These are phyloP conservation scores for Aspergillus persii DNA, from an alignment of 2,329 filamentous ascomycete genomes.

Conservation along the genomic window DNA sequence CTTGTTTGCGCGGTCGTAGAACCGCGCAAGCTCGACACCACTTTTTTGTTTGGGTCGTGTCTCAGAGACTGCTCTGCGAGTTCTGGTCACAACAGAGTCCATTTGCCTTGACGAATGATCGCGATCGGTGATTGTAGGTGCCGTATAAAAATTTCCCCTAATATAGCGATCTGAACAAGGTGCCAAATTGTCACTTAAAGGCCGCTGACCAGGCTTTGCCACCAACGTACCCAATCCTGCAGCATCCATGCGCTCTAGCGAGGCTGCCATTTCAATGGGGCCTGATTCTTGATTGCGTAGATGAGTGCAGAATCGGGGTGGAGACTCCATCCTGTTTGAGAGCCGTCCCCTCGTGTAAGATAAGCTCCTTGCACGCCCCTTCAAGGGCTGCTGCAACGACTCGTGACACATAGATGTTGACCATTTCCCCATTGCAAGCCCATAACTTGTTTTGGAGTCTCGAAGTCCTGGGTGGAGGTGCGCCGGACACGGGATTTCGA, in stretches of 20 bases:
- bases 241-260: neutral
- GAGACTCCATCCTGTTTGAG: neutral
- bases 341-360: constrained; percentile 7
- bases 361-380: constrained; percentile 10
- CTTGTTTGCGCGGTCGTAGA: neutral
- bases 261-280: neutral
- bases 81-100: neutral
- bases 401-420: constrained; percentile 15
- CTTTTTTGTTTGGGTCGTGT: too few relatives aligned
- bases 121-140: neutral
- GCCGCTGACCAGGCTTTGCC: neutral
- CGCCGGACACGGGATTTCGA: constrained; percentile 10
- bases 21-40: neutral
- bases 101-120: neutral
- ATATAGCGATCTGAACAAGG: neutral
- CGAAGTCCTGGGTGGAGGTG: constrained; percentile 22
- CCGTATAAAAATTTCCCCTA: neutral
- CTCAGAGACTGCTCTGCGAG: neutral
- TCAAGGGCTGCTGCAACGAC: neutral
- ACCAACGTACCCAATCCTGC: neutral
- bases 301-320: constrained; percentile 14
- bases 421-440: constrained; percentile 15
- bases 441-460: constrained; percentile 8
- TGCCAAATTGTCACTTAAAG: neutral
- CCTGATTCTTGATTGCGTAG: constrained; percentile 11